Percentiles rank a stretch among this genome's conserved stretches.
Evolutionary conservation across 768 basidiomycete genomes (phyloP).

Genomic region (Agaricus subrufescens): DNA sequence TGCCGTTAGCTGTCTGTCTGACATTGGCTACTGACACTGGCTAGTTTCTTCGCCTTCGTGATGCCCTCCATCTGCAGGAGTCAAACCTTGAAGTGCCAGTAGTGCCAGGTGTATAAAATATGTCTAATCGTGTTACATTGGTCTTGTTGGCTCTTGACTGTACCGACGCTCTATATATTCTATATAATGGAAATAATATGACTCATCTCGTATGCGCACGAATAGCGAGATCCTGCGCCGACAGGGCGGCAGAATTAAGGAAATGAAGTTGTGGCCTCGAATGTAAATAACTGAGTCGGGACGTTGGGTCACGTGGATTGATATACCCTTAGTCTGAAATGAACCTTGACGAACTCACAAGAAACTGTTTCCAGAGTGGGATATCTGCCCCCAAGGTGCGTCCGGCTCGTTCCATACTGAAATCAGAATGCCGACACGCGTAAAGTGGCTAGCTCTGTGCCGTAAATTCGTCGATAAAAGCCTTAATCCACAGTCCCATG

Average conservation of each 20-base stretch:
- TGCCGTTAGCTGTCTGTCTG: background rate
- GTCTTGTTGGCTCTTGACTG: too few species aligned
- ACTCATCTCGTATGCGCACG: too few species aligned
- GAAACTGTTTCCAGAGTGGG: constrained; percentile 72
- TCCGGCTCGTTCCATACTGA: background rate
- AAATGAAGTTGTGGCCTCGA: background rate
- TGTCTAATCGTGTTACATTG: background rate
- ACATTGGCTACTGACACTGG: background rate
- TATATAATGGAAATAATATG: too few species aligned
- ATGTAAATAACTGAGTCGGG: background rate
- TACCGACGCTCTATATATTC: too few species aligned
- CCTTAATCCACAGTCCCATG: constrained; percentile 29
- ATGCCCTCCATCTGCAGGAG: constrained; percentile 18
- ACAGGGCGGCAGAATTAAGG: background rate
- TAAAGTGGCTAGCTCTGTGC: constrained; percentile 65
- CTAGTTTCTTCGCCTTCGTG: constrained; percentile 23
- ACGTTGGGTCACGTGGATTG: background rate
- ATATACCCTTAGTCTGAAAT: constrained; percentile 26
- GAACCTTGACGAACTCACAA: constrained; percentile 66
- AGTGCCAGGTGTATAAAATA: background rate
- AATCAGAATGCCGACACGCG: constrained; percentile 6
- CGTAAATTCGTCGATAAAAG: constrained; percentile 56
- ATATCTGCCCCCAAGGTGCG: constrained; percentile 57
- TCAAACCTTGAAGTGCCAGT: constrained; percentile 4
- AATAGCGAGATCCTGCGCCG: too few species aligned